Evolutionary conservation across 345 rosid species (phyloP), one percentile per base, ranked within the genome.

Genomic region (Eucalyptus cloeziana): DNA sequence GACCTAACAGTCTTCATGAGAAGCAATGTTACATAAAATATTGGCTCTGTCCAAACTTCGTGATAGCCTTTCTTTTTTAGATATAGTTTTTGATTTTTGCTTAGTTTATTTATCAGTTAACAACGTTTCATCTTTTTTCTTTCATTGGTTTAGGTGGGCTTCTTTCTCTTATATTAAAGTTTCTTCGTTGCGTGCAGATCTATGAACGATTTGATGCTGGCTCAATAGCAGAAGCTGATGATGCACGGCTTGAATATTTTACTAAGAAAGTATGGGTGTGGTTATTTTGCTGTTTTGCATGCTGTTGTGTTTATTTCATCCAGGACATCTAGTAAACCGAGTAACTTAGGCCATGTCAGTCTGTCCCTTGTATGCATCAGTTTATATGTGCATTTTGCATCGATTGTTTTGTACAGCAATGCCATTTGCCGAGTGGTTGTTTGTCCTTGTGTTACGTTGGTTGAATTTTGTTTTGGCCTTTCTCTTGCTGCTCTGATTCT

Each of bases 181-280:
- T 31, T 88, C 91, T 87, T 91, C 8, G 67, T 90, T 64, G 51
- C n/a, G 85, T 89, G 87, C 95, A 97, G 99, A 92, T 97, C 67
- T 97, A 93, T 92, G 97, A 96, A 92, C 94, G 99, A 86, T 95
- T 96, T 93, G 93, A 92, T 89, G 95, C 94, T 58, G 93, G 90
- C 60, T 94, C 96, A 44, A 89, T 94, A 67, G 90, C 62, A 85
- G 92, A 94, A 67, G 96, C 85, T 12, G 96, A 95, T 89, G 93
- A 95, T 93, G 98, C 96, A 58, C 99, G 99, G 88, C 93, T 95
- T 89, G 99, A 96, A 71, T 94, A 96, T 91, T 97, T 97, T 90
- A 88, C 95, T 60, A 94, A 93, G 90, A 97, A 96, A 97, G 99
- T 97, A 44, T 8, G 56, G 37, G 43, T 30, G 44, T 54, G 37